phyloP scores from a whole-genome alignment of 2,329 filamentous ascomycete species.

The Trichoderma pleuroti region DNA sequence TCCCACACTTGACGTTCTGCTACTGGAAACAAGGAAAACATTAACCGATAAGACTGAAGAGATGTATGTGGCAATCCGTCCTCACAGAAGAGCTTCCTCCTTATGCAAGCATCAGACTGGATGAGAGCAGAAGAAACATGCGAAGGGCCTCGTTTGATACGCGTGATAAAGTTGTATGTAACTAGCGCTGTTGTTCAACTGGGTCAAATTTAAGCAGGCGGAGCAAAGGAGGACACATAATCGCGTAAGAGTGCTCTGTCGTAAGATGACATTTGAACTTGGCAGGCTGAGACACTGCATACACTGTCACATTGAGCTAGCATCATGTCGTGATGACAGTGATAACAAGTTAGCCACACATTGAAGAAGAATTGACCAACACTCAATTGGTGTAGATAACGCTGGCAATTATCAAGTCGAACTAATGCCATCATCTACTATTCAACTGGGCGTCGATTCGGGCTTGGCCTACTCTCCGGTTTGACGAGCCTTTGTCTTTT shows the following conservation, averaged over 20 bases:
- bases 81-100: not conserved
- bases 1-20: not conserved
- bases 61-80: accelerated
- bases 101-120: not conserved
- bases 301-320: no score
- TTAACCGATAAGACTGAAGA: not conserved
- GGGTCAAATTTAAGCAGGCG: not conserved
- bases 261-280: no score
- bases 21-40: not conserved
- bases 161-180: not conserved
- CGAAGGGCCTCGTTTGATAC: not conserved
- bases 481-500: not conserved
- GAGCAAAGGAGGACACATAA: not conserved
- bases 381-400: not conserved
- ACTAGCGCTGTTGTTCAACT: not conserved
- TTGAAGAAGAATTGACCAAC: not conserved
- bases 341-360: no score
- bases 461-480: not conserved
- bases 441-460: not conserved
- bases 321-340: not conserved
- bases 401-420: not conserved
- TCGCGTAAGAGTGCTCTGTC: not conserved
- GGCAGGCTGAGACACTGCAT: no score
- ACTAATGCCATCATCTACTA: not conserved
- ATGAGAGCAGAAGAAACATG: not conserved